Base-by-base conservation (phyloP, 1,139 yeast species). In the Groenewaldozyma sp. region DNA sequence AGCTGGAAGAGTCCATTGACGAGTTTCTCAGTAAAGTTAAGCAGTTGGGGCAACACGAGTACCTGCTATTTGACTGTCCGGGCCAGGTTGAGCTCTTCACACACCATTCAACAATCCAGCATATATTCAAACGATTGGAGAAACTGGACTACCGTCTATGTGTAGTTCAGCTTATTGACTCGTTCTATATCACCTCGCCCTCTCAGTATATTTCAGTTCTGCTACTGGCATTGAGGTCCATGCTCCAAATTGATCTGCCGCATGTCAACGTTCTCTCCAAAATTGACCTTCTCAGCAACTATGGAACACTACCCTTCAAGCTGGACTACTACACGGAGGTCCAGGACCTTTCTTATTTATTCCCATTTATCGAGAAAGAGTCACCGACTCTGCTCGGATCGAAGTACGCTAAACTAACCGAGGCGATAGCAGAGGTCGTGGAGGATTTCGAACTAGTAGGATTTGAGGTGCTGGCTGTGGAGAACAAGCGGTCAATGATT, bases 31-130 rank as follows among this genome's bases (percentile, higher is more conserved):
- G 64, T 4, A 76, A 74, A 56, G 65, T 87, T 14, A 70, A 72
- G 39, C 64, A 69, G 34, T 63, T 88, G 16, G 74, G 81, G 4
- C 64, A 71, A 21, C 69, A 74, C 13, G 81, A 80, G 38, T 93
- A 91, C 55, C 60, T 91, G 24, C 68, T 93, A 4, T 87, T 93
- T 62, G 99, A 93, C 60, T 91, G 97, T 61, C 98, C 99, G 1
- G 98, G 97, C 0, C 99, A 93, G 59, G 91, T 88, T 27, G 99
- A 93, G 59, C 71, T 93, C 22, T 93, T 86, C 60, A 93, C 98
- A 1, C 95, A 84, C 55, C 86, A 86, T 45, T 79, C 88, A 0
- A 82, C 95, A 0, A 67, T 93, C 41, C 78, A 80, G 26, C 70
- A 73, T 31, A 80, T 93, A 2, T 87, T 87, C 49, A 71, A 71